phyloP scores from a whole-genome alignment of 2,329 filamentous ascomycete species.

The Xylariaceae sp. region DNA sequence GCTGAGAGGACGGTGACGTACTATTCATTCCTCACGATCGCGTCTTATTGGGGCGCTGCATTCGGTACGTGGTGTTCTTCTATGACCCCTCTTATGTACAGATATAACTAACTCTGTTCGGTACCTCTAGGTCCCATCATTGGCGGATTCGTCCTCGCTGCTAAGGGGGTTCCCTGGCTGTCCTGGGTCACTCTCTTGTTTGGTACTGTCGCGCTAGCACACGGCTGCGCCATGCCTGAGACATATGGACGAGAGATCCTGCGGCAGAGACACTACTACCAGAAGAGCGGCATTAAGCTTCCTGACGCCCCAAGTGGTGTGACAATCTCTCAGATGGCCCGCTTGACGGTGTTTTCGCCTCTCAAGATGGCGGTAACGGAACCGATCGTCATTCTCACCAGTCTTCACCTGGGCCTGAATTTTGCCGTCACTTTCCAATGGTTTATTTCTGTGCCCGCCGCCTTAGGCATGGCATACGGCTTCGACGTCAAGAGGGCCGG shows the following conservation, averaged over 20 bases:
- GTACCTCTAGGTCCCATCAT: conserved; percentile 14
- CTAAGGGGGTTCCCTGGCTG: background rate
- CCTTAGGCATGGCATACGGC: conserved; percentile 9
- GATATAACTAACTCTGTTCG: background rate
- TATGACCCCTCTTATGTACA: too few relatives aligned
- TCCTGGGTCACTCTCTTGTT: conserved; percentile 15
- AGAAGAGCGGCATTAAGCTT: conserved; percentile 8
- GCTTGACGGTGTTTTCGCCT: conserved; percentile 27
- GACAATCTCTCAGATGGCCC: background rate
- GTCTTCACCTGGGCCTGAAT: conserved; percentile 37
- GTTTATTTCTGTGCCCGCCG: conserved; percentile 17
- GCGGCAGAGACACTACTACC: conserved; percentile 15
- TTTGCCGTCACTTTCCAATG: conserved; percentile 35
- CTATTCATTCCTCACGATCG: conserved; percentile 41
- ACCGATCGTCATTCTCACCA: conserved; percentile 43
- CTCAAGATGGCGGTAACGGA: conserved; percentile 40
- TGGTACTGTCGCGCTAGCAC: background rate
- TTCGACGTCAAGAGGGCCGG: background rate
- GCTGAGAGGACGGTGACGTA: conserved; percentile 43
- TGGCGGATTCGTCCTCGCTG: conserved; percentile 4
- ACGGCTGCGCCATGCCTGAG: conserved; percentile 17
- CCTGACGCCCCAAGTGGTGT: background rate
- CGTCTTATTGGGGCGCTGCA: conserved; percentile 43
- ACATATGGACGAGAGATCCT: conserved; percentile 18
- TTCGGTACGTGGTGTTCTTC: background rate